phyloP scores from a whole-genome alignment of 164 flowering plant species.

The Buxus sempervirens region DNA sequence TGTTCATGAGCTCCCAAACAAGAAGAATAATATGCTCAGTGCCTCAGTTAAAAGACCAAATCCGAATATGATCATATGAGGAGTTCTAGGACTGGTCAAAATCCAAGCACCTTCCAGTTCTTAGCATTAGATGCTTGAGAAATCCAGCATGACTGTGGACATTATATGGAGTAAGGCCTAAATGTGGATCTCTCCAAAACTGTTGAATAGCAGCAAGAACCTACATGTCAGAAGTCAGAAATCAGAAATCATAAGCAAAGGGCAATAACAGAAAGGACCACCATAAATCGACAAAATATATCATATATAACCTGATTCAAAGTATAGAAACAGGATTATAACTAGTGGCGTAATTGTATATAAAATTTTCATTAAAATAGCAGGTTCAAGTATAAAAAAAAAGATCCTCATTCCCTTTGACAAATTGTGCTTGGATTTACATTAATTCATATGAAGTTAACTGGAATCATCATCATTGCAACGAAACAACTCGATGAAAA shows the following conservation, averaged over 20 bases:
- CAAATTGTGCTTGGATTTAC: too few species aligned
- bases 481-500: too few species aligned
- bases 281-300: neutral
- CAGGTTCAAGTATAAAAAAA: too few species aligned
- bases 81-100: neutral
- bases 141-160: constrained; percentile 78
- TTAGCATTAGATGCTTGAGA: constrained; percentile 85
- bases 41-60: too few species aligned
- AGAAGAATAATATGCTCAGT: too few species aligned
- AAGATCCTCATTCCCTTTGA: too few species aligned
- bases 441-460: too few species aligned
- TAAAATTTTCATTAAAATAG: too few species aligned
- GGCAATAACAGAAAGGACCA: neutral
- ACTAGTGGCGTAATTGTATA: too few species aligned
- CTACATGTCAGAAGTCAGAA: constrained; percentile 35
- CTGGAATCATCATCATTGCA: too few species aligned
- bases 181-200: constrained; percentile 68
- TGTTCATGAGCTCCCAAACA: too few species aligned
- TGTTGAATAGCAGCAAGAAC: constrained; percentile 81
- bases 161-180: constrained; percentile 77
- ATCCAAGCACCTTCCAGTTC: constrained; percentile 75
- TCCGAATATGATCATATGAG: constrained; percentile 9
- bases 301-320: neutral
- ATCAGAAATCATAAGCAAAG: constrained; percentile 12
- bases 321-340: too few species aligned